phyloP scores from a whole-genome alignment of 345 rosid species.

The Psidium guajava region DNA sequence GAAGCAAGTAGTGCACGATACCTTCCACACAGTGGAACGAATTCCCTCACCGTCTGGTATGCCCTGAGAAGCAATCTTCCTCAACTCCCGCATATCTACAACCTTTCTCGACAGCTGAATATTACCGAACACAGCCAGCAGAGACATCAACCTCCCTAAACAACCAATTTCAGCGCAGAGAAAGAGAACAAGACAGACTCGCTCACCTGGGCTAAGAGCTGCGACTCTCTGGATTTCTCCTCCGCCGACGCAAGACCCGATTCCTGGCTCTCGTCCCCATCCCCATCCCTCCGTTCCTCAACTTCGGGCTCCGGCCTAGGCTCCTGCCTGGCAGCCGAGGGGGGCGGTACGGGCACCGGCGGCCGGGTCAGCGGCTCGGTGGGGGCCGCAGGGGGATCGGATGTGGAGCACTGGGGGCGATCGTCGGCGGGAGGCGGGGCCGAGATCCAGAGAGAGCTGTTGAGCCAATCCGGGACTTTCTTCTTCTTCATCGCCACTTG shows the following conservation, averaged over 20 bases:
- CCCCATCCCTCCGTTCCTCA: constrained; percentile 12
- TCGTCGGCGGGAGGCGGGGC: constrained; percentile 24
- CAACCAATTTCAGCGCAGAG: not conserved
- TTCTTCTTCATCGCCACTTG: constrained; percentile 26
- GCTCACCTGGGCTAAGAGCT: constrained; percentile 68
- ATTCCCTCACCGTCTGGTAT: constrained; percentile 78
- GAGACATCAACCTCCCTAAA: not conserved
- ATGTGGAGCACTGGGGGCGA: constrained; percentile 17
- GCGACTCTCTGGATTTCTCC: constrained; percentile 67
- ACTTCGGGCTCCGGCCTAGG: constrained; percentile 29
- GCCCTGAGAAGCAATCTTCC: constrained; percentile 78
- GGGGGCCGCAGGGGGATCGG: constrained; percentile 15
- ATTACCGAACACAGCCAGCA: not conserved
- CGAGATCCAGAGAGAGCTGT: constrained; percentile 68
- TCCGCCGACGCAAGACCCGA: constrained; percentile 34
- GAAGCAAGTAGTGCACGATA: constrained; percentile 1
- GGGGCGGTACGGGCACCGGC: constrained; percentile 28
- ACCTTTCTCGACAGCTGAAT: constrained; percentile 72
- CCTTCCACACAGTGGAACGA: constrained; percentile 94
- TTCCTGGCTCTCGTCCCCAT: constrained; percentile 11
- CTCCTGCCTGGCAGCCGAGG: constrained; percentile 18
- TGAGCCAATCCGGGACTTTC: constrained; percentile 94
- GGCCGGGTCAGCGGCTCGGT: constrained; percentile 14
- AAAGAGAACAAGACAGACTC: not conserved
- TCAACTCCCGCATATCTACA: constrained; percentile 62